Percentiles rank a stretch among this genome's conserved stretches.
Evolutionary conservation across 2,329 filamentous ascomycete genomes (phyloP).

Genomic region (Cyclaneusma minus): DNA sequence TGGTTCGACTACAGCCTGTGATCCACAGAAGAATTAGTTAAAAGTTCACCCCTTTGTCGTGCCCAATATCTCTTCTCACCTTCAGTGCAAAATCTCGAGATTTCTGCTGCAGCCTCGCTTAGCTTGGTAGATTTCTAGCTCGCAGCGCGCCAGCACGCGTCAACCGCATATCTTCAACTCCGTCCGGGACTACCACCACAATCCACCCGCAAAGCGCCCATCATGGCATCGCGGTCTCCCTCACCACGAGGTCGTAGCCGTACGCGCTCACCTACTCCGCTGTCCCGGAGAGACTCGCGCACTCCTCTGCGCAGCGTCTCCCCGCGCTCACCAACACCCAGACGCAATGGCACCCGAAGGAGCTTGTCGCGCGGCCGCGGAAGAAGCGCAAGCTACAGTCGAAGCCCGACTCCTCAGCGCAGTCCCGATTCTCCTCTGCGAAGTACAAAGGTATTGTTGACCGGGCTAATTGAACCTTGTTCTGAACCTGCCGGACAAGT

Average conservation of each 20-base stretch:
- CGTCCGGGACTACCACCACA: too few species aligned
- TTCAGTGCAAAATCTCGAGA: too few species aligned
- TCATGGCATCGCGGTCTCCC: constrained; percentile 3
- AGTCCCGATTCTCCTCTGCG: constrained; percentile 21
- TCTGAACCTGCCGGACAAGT: constrained; percentile 5
- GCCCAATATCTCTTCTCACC: too few species aligned
- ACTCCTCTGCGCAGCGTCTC: constrained; percentile 18
- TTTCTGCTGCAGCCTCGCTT: too few species aligned
- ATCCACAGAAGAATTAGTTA: too few species aligned
- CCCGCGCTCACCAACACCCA: constrained; percentile 18
- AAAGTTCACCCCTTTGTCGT: too few species aligned
- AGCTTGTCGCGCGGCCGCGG: constrained; percentile 16
- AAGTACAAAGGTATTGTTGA: constrained; percentile 34
- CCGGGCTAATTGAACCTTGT: constrained; percentile 1
- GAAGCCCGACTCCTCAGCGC: too few species aligned
- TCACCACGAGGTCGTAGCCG: constrained; percentile 4
- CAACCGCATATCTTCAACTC: too few species aligned
- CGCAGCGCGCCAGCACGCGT: too few species aligned
- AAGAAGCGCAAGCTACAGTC: constrained; percentile 11
- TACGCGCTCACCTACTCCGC: constrained; percentile 3
- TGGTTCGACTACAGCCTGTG: too few species aligned
- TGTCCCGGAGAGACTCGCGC: constrained; percentile 2
- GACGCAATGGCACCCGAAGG: constrained; percentile 17
- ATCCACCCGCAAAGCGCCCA: not conserved
- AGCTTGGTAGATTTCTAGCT: too few species aligned